Percentiles rank a stretch among this genome's conserved stretches.
These are phyloP conservation scores for Phytophthora vignae DNA, from an alignment of 352 stramenopile species.

Conservation along the genomic window DNA sequence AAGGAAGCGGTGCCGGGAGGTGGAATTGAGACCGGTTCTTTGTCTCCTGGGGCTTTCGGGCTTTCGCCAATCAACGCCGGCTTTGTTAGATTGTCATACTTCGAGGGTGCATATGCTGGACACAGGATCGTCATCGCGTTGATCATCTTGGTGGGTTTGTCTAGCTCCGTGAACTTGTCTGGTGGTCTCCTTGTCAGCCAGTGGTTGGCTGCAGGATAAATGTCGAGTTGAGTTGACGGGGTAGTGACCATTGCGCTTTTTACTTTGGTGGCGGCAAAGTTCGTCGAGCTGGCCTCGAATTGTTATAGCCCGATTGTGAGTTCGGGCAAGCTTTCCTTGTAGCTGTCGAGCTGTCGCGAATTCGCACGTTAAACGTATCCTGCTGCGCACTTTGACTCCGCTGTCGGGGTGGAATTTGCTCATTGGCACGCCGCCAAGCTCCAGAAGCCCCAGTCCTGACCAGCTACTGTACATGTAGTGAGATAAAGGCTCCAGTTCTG, in stretches of 20 bases:
- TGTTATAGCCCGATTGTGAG: not conserved
- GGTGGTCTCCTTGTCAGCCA: not conserved
- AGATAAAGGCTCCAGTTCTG: not conserved
- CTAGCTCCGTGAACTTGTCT: not conserved
- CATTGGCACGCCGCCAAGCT: not conserved
- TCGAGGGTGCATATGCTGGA: not conserved
- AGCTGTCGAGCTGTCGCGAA: not conserved
- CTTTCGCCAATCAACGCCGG: constrained; percentile 7
- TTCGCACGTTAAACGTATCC: not conserved
- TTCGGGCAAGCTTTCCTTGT: not conserved
- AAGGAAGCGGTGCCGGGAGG: not conserved
- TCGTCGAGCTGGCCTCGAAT: not conserved
- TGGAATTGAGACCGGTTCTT: not conserved
- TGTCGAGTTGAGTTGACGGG: not conserved
- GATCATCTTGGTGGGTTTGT: not conserved
- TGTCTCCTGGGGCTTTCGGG: no score
- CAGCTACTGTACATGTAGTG: not conserved
- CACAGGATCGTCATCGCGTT: constrained; percentile 22
- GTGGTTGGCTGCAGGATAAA: not conserved
- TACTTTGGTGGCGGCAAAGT: not conserved
- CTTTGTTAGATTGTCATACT: not conserved
- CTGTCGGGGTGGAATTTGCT: no score
- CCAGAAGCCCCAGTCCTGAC: not conserved
- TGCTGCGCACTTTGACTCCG: no score
- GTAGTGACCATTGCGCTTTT: not conserved